A percentile compares a stretch with the other conserved stretches of the same genome.
phyloP scores from a whole-genome alignment of 176 grass and related monocot species.

The Melocanna baccifera region DNA sequence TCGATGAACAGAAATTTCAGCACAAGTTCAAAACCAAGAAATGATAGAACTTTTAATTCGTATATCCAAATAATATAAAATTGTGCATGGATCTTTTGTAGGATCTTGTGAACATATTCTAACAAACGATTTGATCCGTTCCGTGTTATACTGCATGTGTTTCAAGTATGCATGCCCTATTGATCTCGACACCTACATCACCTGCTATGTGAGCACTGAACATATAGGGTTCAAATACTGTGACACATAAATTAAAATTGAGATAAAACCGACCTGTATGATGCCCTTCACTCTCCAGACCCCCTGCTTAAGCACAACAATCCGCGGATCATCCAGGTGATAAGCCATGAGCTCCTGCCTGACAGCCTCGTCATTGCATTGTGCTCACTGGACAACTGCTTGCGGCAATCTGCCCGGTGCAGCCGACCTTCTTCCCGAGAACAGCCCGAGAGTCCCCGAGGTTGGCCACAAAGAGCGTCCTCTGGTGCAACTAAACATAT shows the following conservation, averaged over 20 bases:
- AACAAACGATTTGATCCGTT: too few relatives aligned
- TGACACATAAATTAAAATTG: neutral
- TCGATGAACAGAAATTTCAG: too few relatives aligned
- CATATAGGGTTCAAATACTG: slow-evolving; percentile 9
- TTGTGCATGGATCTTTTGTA: too few relatives aligned
- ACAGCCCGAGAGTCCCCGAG: slow-evolving; percentile 78
- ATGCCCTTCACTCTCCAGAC: slow-evolving; percentile 94
- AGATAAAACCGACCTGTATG: slow-evolving; percentile 64
- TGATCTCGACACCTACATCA: too few relatives aligned
- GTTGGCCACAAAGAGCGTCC: slow-evolving; percentile 67
- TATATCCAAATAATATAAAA: too few relatives aligned
- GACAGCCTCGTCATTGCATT: slow-evolving; percentile 74
- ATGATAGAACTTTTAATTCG: too few relatives aligned
- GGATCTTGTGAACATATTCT: too few relatives aligned
- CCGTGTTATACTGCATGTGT: too few relatives aligned
- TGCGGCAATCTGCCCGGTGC: slow-evolving; percentile 54
- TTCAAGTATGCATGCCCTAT: too few relatives aligned
- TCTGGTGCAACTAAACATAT: too few relatives aligned
- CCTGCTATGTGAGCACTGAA: slow-evolving; percentile 1
- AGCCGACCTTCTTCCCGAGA: slow-evolving; percentile 65
- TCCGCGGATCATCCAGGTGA: slow-evolving; percentile 75
- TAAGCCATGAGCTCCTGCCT: slow-evolving; percentile 71
- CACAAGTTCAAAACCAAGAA: too few relatives aligned
- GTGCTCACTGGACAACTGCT: slow-evolving; percentile 78
- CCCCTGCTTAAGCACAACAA: slow-evolving; percentile 85